A percentile compares a stretch with the other conserved stretches of the same genome.
Evolutionary conservation across 2,329 filamentous ascomycete genomes (phyloP).

Genomic region (Ampelomyces quisqualis): DNA sequence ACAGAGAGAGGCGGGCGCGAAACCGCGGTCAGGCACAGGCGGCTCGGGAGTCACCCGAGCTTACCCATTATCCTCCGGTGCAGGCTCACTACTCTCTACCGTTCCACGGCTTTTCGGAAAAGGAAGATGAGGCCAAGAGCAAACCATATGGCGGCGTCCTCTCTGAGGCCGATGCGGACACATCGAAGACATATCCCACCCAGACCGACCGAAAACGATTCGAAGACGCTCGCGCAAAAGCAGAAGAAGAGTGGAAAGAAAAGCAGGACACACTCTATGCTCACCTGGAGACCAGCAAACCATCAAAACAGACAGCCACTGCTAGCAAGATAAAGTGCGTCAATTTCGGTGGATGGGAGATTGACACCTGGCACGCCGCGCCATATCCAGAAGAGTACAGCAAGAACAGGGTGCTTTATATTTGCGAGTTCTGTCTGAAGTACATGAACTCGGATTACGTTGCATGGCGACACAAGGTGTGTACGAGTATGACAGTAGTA

Average conservation of each 20-base stretch:
- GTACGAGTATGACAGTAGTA: neutral
- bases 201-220: slow-evolving; percentile 81
- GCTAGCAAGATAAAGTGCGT: slow-evolving; percentile 98
- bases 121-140: slow-evolving; percentile 85
- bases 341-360: slow-evolving; percentile 95
- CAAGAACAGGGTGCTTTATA: slow-evolving; percentile 93
- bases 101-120: slow-evolving; percentile 86
- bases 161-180: slow-evolving; percentile 85
- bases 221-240: slow-evolving; percentile 83
- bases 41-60: slow-evolving; percentile 43
- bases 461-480: slow-evolving; percentile 86
- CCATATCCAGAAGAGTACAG: slow-evolving; percentile 99
- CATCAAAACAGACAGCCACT: slow-evolving; percentile 71
- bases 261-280: slow-evolving; percentile 64
- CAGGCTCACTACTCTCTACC: slow-evolving; percentile 70
- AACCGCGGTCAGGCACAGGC: slow-evolving; percentile 51
- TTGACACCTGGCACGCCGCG: slow-evolving; percentile 98
- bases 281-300: slow-evolving; percentile 59
- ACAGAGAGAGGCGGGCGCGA: slow-evolving; percentile 46
- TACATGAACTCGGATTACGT: slow-evolving; percentile 99
- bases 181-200: slow-evolving; percentile 79
- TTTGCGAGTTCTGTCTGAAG: slow-evolving; percentile 98
- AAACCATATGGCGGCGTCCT: slow-evolving; percentile 96
- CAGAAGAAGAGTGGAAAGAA: slow-evolving; percentile 87
- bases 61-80: slow-evolving; percentile 60